phyloP scores from a whole-genome alignment of 441 rosid species.

The Populus trichocarpa region DNA sequence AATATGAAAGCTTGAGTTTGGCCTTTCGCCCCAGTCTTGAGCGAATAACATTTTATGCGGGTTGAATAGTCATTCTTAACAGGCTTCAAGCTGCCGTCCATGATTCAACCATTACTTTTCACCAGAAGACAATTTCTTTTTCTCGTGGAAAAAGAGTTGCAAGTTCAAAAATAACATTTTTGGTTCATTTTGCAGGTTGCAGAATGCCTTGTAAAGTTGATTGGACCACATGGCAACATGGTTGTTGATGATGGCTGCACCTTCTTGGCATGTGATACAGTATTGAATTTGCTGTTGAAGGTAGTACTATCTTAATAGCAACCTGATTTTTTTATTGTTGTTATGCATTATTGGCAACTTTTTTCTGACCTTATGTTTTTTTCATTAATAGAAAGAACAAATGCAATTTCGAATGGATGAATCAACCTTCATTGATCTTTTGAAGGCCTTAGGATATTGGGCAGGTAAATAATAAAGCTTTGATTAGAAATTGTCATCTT shows the following conservation, averaged over 20 bases:
- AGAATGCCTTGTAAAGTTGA: conserved; percentile 61
- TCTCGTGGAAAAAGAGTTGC: background rate
- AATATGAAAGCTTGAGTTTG: background rate
- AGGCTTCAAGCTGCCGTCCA: background rate
- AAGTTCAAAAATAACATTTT: background rate
- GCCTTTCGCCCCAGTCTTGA: background rate
- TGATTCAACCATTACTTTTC: background rate
- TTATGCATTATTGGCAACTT: conserved; percentile 7
- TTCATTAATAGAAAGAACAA: conserved; percentile 47
- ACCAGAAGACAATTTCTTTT: background rate
- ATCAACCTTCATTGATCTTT: conserved; percentile 39
- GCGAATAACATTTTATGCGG: background rate
- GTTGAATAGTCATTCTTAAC: background rate
- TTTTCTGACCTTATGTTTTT: background rate
- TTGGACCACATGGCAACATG: conserved; percentile 31
- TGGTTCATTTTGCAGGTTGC: conserved; percentile 53
- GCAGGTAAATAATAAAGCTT: conserved; percentile 43
- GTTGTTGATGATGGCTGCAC: conserved; percentile 44
- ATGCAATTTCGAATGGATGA: conserved; percentile 42
- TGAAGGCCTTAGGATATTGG: conserved; percentile 72
- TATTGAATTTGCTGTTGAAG: conserved; percentile 84
- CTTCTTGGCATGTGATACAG: conserved; percentile 84
- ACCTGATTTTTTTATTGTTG: background rate
- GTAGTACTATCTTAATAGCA: conserved; percentile 33
- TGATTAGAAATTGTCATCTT: background rate